A percentile compares a stretch with the other conserved stretches of the same genome.
Evolutionary conservation across 805 yeast genomes (phyloP).

Genomic region (Debaryomyces tyrocola): DNA sequence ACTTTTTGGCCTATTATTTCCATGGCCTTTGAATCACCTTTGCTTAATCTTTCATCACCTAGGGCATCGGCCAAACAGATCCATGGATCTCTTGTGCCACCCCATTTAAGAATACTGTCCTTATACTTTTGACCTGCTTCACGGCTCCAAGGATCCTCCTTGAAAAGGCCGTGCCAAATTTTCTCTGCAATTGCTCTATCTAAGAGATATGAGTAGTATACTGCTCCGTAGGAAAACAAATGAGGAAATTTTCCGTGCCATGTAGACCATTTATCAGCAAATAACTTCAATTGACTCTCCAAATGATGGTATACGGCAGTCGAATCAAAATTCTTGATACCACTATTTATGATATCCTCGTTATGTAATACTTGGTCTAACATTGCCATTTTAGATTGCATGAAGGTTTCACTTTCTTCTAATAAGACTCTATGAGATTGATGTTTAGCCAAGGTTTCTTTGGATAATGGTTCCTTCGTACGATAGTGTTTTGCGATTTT

Average conservation of each 20-base stretch:
- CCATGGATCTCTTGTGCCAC: constrained; percentile 93
- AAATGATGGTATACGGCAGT: constrained; percentile 63
- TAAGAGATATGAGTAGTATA: constrained; percentile 86
- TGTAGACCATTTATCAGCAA: constrained; percentile 67
- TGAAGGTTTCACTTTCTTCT: constrained; percentile 71
- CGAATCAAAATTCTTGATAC: constrained; percentile 46
- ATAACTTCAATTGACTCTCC: constrained; percentile 58
- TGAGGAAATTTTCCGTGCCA: constrained; percentile 98
- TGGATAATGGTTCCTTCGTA: constrained; percentile 63
- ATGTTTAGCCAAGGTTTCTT: constrained; percentile 48
- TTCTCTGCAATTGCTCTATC: constrained; percentile 91
- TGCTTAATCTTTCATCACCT: constrained; percentile 56
- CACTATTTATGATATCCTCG: constrained; percentile 24
- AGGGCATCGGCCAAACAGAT: constrained; percentile 76
- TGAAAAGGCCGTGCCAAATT: constrained; percentile 76
- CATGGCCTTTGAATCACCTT: constrained; percentile 78
- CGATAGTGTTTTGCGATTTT: constrained; percentile 70
- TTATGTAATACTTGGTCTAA: constrained; percentile 80
- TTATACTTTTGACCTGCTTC: constrained; percentile 76
- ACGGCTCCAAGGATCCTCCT: constrained; percentile 65
- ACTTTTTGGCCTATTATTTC: constrained; percentile 23
- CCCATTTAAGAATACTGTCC: constrained; percentile 79
- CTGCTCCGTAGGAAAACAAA: constrained; percentile 88
- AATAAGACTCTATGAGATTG: constrained; percentile 53
- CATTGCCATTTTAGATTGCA: constrained; percentile 87